Evolutionary conservation across 2,329 filamentous ascomycete genomes (phyloP).

Genomic region (Biscogniauxia mediterranea): DNA sequence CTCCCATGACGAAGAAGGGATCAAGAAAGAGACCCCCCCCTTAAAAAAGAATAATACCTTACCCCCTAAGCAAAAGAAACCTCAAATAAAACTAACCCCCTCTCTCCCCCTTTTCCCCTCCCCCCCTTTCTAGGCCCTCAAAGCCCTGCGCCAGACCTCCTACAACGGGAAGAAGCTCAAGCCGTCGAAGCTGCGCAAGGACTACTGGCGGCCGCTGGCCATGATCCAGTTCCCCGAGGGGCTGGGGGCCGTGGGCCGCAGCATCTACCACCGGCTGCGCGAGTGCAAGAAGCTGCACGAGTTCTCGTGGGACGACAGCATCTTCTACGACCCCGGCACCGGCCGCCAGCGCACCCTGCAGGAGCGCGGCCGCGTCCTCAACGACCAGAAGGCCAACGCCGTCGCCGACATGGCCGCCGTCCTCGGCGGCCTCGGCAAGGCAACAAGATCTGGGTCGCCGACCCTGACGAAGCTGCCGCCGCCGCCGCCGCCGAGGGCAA

Average conservation of each 20-base stretch:
- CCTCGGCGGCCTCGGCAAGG: constrained; percentile 49
- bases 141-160: constrained; percentile 36
- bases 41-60: too few relatives aligned
- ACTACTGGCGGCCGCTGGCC: constrained; percentile 64
- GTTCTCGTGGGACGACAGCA: constrained; percentile 54
- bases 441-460: constrained; percentile 42
- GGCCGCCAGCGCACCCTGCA: constrained; percentile 29
- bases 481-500: constrained; percentile 14
- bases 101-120: not conserved
- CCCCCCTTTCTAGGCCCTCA: constrained; percentile 15
- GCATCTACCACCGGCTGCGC: constrained; percentile 61
- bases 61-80: not conserved
- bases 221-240: constrained; percentile 56
- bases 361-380: constrained; percentile 52
- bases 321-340: constrained; percentile 40
- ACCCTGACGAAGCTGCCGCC: constrained; percentile 11
- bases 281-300: constrained; percentile 64
- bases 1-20: too few relatives aligned
- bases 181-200: constrained; percentile 61
- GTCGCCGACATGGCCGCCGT: constrained; percentile 64
- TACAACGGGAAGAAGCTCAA: constrained; percentile 68
- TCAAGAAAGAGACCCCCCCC: too few relatives aligned
- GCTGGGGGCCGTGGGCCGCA: constrained; percentile 53
- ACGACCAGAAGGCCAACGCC: constrained; percentile 59
- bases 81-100: not conserved